Evolutionary conservation across 2,329 filamentous ascomycete species (phyloP), one percentile per base, ranked within the genome.

Genomic region (Claviceps sp.): DNA sequence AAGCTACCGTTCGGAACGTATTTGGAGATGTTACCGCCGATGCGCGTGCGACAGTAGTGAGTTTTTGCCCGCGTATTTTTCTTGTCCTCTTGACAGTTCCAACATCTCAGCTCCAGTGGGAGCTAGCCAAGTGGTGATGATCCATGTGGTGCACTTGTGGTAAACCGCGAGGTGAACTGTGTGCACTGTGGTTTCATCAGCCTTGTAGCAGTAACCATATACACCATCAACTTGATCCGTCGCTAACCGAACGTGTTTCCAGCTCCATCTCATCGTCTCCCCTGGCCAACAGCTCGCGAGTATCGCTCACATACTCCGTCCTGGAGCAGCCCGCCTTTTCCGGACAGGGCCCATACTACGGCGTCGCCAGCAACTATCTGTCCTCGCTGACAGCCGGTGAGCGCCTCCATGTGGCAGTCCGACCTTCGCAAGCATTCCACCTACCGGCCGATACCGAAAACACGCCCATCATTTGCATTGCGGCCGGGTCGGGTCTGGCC

Each of bases 211-310:
- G 26, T 30, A 10, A 30, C 26, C 26, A 30, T 30, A 10, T 30
- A 10, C 26, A 11, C 26, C 26, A 41, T n/a, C 7, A 41, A 19
- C 16, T 10, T 26, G 22, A 24, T 45, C 30, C 22, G 16, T 16
- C 4, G 5, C 42, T 45, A 24, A 45, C 13, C 17, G 8, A 30
- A 5, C 11, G 4, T 14, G 26, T 39, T 8, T 14, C 10, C 51
- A 73, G 70, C 59, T 87, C 82, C 37, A 88, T 90, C 61, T 89
- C 85, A 0, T 89, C 85, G 0, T 87, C 85, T 0, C 84, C 85
- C 0, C 71, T 87, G 0, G 72, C 70, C 56, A 74, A 82, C 55
- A 71, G 77, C 0, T 69, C 68, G 11, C 72, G 72, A 53, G 76
- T 77, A 49, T 82, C 82, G 0, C 73, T 90, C 26, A 89, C 84